phyloP scores from a whole-genome alignment of 768 basidiomycete genomes.

The Boletus sp. region DNA sequence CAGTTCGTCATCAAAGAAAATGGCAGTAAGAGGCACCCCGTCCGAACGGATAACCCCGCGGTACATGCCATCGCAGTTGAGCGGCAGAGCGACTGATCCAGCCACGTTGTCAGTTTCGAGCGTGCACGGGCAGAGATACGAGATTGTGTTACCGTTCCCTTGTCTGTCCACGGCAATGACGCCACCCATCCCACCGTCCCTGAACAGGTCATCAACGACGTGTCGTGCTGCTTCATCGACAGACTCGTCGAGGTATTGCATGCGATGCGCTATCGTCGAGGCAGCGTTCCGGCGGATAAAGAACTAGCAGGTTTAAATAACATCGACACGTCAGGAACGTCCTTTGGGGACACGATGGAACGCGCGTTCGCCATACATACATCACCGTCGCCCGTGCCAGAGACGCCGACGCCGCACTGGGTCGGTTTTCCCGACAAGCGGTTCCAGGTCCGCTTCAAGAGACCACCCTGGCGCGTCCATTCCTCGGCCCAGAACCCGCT shows the following conservation, averaged over 20 bases:
- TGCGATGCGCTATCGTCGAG: slow-evolving; percentile 61
- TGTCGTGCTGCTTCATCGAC: slow-evolving; percentile 51
- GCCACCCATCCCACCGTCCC: slow-evolving; percentile 67
- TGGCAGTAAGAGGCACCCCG: slow-evolving; percentile 70
- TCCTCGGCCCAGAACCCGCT: slow-evolving; percentile 84
- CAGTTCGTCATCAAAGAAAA: slow-evolving; percentile 68
- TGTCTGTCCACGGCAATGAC: slow-evolving; percentile 68
- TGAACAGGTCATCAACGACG: slow-evolving; percentile 57
- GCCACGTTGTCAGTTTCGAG: not conserved
- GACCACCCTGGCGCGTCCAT: slow-evolving; percentile 47
- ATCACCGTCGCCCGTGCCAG: slow-evolving; percentile 84
- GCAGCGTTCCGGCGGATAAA: slow-evolving; percentile 74
- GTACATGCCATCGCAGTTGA: slow-evolving; percentile 84
- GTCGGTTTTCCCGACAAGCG: slow-evolving; percentile 35
- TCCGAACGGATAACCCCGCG: slow-evolving; percentile 70
- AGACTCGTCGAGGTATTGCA: slow-evolving; percentile 59
- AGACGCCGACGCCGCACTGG: slow-evolving; percentile 62
- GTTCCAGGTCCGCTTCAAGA: slow-evolving; percentile 39
- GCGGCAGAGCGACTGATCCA: slow-evolving; percentile 59
- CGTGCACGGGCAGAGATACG: slow-evolving; percentile 5
- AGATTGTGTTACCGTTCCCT: slow-evolving; percentile 56
- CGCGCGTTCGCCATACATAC: slow-evolving; percentile 54
- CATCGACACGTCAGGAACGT: not conserved
- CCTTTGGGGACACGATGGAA: not conserved
- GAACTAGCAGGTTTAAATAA: slow-evolving; percentile 44